Evolutionary conservation across 345 rosid genomes (phyloP).

Genomic region (Eucalyptus cladocalyx): DNA sequence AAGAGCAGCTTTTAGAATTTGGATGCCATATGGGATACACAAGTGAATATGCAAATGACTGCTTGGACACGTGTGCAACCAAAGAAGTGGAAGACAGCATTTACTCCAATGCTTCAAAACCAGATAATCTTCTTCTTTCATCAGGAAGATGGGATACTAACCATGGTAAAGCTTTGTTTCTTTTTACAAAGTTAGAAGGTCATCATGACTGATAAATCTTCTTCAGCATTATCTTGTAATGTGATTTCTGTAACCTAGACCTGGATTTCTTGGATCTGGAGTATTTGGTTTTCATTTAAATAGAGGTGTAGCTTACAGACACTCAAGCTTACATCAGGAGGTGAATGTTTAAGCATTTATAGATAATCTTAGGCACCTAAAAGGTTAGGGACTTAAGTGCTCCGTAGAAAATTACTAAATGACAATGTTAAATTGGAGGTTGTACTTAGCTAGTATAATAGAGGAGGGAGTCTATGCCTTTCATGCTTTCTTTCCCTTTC

Average conservation of each 20-base stretch:
- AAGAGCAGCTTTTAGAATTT: conserved; percentile 11
- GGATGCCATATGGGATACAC: conserved; percentile 6
- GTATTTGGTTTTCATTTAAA: background rate
- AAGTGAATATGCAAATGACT: conserved; percentile 10
- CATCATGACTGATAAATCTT: background rate
- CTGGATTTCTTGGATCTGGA: background rate
- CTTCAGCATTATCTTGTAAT: background rate
- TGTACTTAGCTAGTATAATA: background rate
- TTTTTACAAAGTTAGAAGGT: background rate
- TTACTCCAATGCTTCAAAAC: conserved; percentile 12
- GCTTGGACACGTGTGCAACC: conserved; percentile 16
- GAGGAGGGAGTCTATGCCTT: background rate
- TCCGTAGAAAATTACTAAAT: background rate
- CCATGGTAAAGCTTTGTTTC: conserved; percentile 30
- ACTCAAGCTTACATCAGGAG: background rate
- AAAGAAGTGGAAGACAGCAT: conserved; percentile 34
- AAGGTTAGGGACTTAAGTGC: background rate
- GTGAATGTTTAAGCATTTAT: background rate
- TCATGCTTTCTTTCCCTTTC: background rate
- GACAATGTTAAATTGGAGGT: background rate
- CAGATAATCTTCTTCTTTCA: conserved; percentile 33
- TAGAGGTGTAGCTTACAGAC: background rate
- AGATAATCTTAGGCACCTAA: background rate
- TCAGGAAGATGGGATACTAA: conserved; percentile 45
- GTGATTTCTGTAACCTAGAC: background rate